Evolutionary conservation across 2,329 filamentous ascomycete genomes (phyloP).

Genomic region (Plectosphaerella cucumerina): DNA sequence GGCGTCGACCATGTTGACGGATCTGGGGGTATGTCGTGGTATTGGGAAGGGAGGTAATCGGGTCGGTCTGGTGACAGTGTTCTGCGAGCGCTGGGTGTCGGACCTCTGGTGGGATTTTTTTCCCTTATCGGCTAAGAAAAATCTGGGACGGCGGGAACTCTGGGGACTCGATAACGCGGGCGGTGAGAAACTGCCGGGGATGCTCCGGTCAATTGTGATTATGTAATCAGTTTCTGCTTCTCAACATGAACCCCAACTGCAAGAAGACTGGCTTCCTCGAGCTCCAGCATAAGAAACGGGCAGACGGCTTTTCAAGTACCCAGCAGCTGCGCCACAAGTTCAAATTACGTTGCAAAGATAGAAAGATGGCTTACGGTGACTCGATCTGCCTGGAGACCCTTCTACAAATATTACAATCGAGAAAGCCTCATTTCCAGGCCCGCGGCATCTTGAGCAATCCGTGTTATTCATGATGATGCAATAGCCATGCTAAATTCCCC

Average conservation of each 20-base stretch:
- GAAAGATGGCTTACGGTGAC: too few relatives aligned
- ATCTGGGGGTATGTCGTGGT: background rate
- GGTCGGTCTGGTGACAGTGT: background rate
- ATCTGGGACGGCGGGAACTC: constrained; percentile 3
- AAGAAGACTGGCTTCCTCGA: too few relatives aligned
- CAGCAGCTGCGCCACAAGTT: too few relatives aligned
- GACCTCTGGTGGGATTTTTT: constrained; percentile 9
- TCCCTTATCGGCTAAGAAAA: constrained; percentile 9
- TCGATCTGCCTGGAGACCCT: too few relatives aligned
- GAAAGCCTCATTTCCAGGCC: too few relatives aligned
- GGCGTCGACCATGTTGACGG: constrained; percentile 1
- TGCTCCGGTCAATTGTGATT: background rate
- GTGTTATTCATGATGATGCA: too few relatives aligned
- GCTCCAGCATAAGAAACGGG: too few relatives aligned
- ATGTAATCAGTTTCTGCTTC: background rate
- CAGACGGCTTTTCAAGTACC: too few relatives aligned
- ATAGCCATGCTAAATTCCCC: background rate
- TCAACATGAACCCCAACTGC: too few relatives aligned
- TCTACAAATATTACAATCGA: too few relatives aligned
- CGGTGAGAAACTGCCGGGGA: background rate
- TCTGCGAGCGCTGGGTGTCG: background rate
- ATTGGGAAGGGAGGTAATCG: background rate
- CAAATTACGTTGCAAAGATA: too few relatives aligned
- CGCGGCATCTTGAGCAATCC: too few relatives aligned
- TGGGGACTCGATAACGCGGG: constrained; percentile 4